Conservation (phyloP, 495 filamentous ascomycete species). For the Annulohypoxylon bovei region DNA sequence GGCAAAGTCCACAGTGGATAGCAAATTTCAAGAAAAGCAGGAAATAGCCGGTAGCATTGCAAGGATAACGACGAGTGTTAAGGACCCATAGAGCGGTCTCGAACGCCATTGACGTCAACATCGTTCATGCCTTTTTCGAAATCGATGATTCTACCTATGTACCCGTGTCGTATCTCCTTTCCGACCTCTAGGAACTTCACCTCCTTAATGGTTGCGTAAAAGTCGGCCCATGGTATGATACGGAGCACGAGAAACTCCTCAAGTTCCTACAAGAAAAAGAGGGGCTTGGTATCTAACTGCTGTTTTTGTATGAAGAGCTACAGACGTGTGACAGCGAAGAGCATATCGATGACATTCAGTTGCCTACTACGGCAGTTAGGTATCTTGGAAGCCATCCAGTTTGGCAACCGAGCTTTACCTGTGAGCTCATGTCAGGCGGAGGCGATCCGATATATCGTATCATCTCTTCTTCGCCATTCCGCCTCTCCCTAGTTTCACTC, state of each 20-base stretch:
- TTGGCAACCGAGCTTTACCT: background rate
- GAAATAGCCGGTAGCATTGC: conserved; percentile 20
- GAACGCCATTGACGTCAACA: conserved; percentile 40
- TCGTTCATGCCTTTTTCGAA: background rate
- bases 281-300: background rate
- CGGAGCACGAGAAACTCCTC: background rate
- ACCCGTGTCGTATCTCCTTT: conserved; percentile 3
- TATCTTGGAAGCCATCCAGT: background rate
- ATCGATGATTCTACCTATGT: conserved; percentile 2
- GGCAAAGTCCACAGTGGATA: conserved; percentile 35
- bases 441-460: conserved; percentile 6
- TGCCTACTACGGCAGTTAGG: background rate
- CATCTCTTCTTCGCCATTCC: background rate
- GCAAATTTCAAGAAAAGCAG: conserved; percentile 26
- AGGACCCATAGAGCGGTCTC: conserved; percentile 5
- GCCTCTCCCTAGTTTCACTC: conserved; percentile 24
- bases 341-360: background rate
- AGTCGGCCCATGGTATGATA: background rate
- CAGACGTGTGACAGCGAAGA: background rate
- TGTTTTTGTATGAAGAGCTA: background rate
- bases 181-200: background rate
- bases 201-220: conserved; percentile 14
- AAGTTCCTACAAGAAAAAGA: background rate
- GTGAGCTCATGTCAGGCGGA: background rate
- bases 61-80: conserved; percentile 22